These are phyloP conservation scores for Paragyromitra xinjiangensis DNA, from an alignment of 495 filamentous ascomycete species.

Conservation along the genomic window DNA sequence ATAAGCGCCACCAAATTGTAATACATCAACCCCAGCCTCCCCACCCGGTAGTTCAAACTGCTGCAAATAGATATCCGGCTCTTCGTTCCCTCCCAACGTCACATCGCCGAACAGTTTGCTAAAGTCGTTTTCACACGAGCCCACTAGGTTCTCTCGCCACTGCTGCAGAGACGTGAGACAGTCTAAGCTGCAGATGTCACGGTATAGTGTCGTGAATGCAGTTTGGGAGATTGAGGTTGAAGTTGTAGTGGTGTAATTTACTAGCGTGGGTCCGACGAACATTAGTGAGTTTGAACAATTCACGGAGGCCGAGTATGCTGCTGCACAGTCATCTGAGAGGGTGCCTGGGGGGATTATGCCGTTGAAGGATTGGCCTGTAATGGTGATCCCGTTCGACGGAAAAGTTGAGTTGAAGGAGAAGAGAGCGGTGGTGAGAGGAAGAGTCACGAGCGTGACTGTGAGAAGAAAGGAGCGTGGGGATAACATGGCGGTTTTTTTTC, in stretches of 20 bases:
- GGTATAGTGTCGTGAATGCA: slow-evolving; percentile 33
- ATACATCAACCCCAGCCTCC: slow-evolving; percentile 21
- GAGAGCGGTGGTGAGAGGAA: slow-evolving; percentile 27
- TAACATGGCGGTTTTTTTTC: slow-evolving; percentile 10
- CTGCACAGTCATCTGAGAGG: slow-evolving; percentile 29
- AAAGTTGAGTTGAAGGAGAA: slow-evolving; percentile 46
- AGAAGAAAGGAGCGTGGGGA: slow-evolving; percentile 28
- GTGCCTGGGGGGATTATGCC: slow-evolving; percentile 21
- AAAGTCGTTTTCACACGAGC: slow-evolving; percentile 18
- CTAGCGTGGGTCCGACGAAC: slow-evolving; percentile 31
- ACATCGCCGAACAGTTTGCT: slow-evolving; percentile 25
- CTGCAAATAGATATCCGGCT: slow-evolving; percentile 17
- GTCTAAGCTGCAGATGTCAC: slow-evolving; percentile 21
- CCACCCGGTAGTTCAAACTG: slow-evolving; percentile 7
- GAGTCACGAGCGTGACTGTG: slow-evolving; percentile 5
- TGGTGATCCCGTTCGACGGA: slow-evolving; percentile 40
- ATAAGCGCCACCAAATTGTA: slow-evolving; percentile 27
- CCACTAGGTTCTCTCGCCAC: slow-evolving; percentile 19
- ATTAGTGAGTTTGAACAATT: slow-evolving; percentile 41
- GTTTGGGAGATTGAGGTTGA: slow-evolving; percentile 14
- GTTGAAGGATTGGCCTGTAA: slow-evolving; percentile 31
- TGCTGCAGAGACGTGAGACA: slow-evolving; percentile 28
- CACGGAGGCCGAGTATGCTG: slow-evolving; percentile 30
- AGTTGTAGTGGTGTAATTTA: slow-evolving; percentile 23
- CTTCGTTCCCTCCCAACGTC: slow-evolving; percentile 5